Percentiles rank a stretch among this genome's conserved stretches.
phyloP scores from a whole-genome alignment of 2,329 filamentous ascomycete species.

The Paraphaeosphaeria minitans region DNA sequence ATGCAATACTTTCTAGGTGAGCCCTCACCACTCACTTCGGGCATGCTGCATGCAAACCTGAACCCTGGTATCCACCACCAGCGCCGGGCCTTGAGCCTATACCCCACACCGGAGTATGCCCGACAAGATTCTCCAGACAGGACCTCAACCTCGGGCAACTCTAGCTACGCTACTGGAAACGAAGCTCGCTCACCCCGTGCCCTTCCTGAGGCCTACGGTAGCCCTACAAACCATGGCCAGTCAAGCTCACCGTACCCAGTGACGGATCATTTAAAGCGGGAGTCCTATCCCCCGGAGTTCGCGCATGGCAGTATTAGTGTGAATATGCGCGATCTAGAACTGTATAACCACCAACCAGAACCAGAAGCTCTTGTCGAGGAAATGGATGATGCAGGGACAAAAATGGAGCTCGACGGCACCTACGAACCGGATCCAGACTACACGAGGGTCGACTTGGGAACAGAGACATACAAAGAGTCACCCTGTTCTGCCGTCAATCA shows the following conservation, averaged over 20 bases:
- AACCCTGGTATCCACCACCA: constrained; percentile 19
- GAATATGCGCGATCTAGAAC: constrained; percentile 38
- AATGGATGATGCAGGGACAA: constrained; percentile 26
- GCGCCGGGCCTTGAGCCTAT: constrained; percentile 22
- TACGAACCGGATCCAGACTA: constrained; percentile 24
- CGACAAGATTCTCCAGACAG: constrained; percentile 43
- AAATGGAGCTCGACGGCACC: constrained; percentile 25
- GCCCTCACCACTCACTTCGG: constrained; percentile 29
- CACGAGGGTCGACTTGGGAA: constrained; percentile 23
- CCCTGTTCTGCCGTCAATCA: constrained; percentile 35
- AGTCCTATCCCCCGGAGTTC: constrained; percentile 18
- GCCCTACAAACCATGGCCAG: constrained; percentile 26
- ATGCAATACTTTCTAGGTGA: constrained; percentile 46
- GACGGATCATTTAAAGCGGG: constrained; percentile 22
- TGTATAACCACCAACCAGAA: constrained; percentile 32
- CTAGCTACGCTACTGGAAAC: constrained; percentile 38
- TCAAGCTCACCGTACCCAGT: constrained; percentile 24
- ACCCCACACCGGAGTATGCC: constrained; percentile 22
- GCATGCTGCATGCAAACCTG: constrained; percentile 37
- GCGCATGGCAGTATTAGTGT: constrained; percentile 25
- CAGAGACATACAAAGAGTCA: constrained; percentile 21
- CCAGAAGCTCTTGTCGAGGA: constrained; percentile 33
- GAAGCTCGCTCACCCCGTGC: constrained; percentile 35
- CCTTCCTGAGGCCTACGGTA: constrained; percentile 26
- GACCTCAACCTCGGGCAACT: constrained; percentile 37